phyloP scores from a whole-genome alignment of 192 early-diverging fungal genomes.

The Backusella mclennaniae region DNA sequence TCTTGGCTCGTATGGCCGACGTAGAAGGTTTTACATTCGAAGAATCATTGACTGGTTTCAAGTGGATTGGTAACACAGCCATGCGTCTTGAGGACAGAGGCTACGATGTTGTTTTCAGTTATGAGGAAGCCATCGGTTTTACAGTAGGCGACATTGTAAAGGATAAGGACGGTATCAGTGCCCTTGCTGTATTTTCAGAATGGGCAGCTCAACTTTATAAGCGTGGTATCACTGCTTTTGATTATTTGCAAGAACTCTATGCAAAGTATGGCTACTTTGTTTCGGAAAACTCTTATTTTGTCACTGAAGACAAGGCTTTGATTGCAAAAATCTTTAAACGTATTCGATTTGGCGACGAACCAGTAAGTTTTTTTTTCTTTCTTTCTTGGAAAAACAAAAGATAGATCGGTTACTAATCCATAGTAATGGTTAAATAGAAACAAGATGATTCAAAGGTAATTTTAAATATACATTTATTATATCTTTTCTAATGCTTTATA shows the following conservation, averaged over 20 bases:
- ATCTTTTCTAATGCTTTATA: not conserved
- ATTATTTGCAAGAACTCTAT: conserved; percentile 76
- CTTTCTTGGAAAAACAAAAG: not conserved
- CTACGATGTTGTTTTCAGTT: conserved; percentile 75
- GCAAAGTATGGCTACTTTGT: conserved; percentile 82
- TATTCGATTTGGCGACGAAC: conserved; percentile 72
- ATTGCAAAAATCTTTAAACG: conserved; percentile 75
- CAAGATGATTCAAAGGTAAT: conserved; percentile 5
- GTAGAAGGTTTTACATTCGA: conserved; percentile 80
- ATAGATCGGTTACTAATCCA: not conserved
- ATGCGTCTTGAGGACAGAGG: conserved; percentile 65
- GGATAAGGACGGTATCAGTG: conserved; percentile 93
- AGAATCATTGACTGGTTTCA: conserved; percentile 95
- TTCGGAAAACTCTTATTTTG: conserved; percentile 86
- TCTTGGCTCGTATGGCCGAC: conserved; percentile 73
- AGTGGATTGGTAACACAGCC: conserved; percentile 90
- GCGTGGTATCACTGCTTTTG: conserved; percentile 55
- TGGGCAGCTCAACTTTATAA: conserved; percentile 64
- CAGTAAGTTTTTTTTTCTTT: conserved; percentile 18
- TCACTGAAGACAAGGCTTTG: conserved; percentile 71
- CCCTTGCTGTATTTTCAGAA: conserved; percentile 79
- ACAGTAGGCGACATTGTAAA: conserved; percentile 75
- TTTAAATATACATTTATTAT: not conserved
- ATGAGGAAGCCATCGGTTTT: conserved; percentile 95
- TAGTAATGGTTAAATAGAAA: not conserved